Percentiles rank a stretch among this genome's conserved stretches.
These are phyloP conservation scores for Lepiota subincarnata DNA, from an alignment of 768 basidiomycete species.

Conservation along the genomic window DNA sequence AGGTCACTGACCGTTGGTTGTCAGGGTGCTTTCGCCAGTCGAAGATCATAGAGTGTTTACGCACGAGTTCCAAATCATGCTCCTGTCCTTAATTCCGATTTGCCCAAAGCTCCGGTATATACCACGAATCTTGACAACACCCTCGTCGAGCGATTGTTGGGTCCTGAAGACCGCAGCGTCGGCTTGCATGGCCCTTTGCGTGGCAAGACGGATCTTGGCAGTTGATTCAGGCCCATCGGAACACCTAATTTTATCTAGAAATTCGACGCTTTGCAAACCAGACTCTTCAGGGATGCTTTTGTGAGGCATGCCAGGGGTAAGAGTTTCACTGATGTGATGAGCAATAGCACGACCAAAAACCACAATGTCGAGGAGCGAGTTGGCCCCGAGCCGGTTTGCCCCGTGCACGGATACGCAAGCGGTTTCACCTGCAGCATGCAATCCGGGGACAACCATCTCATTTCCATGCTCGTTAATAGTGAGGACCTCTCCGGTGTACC, in stretches of 20 bases:
- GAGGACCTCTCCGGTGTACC: conserved; percentile 95
- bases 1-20: conserved; percentile 64
- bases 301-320: conserved; percentile 88
- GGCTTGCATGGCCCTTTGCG: conserved; percentile 99
- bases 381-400: conserved; percentile 98
- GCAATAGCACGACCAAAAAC: conserved; percentile 99
- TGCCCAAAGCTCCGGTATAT: conserved; percentile 89
- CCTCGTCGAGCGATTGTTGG: conserved; percentile 85
- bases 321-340: conserved; percentile 91
- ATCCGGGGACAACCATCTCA: conserved; percentile 90
- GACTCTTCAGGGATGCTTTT: conserved; percentile 83
- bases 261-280: conserved; percentile 78
- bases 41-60: conserved; percentile 22
- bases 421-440: conserved; percentile 98
- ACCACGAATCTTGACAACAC: conserved; percentile 78
- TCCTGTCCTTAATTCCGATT: conserved; percentile 95
- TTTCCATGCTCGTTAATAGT: conserved; percentile 86
- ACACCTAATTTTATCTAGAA: conserved; percentile 81
- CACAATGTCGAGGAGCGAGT: conserved; percentile 97
- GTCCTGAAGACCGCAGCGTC: conserved; percentile 99
- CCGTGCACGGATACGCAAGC: conserved; percentile 99
- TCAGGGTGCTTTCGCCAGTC: neutral
- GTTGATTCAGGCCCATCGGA: conserved; percentile 81
- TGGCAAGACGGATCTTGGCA: conserved; percentile 84
- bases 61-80: conserved; percentile 99